phyloP scores from a whole-genome alignment of 208 protist genomes.

The Spongospora subterranea region DNA sequence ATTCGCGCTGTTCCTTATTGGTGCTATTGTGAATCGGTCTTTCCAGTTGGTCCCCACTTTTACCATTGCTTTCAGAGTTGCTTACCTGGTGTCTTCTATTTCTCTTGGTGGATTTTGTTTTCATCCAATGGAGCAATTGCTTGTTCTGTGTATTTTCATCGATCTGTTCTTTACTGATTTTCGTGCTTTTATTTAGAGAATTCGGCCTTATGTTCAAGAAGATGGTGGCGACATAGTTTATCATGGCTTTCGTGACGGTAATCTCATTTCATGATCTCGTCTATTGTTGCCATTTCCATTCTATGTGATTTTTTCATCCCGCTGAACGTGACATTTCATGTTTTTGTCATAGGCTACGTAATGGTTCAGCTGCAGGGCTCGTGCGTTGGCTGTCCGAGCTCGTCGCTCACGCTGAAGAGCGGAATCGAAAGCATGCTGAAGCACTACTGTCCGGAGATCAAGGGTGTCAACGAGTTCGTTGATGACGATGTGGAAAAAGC shows the following conservation, averaged over 20 bases:
- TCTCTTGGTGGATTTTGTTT: too few relatives aligned
- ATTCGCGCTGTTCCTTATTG: too few relatives aligned
- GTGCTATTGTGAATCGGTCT: too few relatives aligned
- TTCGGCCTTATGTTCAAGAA: constrained; percentile 72
- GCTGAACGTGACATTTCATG: neutral
- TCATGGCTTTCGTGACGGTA: constrained; percentile 74
- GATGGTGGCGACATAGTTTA: constrained; percentile 83
- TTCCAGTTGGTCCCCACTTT: too few relatives aligned
- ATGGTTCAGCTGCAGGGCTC: constrained; percentile 71
- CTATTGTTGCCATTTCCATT: too few relatives aligned
- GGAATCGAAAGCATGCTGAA: constrained; percentile 86
- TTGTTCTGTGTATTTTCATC: too few relatives aligned
- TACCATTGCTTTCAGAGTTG: too few relatives aligned
- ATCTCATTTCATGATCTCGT: too few relatives aligned
- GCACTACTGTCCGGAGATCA: constrained; percentile 81
- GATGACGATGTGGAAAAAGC: constrained; percentile 34
- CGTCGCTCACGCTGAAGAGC: constrained; percentile 80
- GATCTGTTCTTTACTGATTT: too few relatives aligned
- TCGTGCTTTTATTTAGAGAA: constrained; percentile 21
- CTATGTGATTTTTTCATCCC: neutral
- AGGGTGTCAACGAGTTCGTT: constrained; percentile 62
- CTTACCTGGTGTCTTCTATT: too few relatives aligned
- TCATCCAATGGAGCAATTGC: too few relatives aligned
- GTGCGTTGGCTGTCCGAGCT: constrained; percentile 76
- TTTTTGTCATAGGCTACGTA: constrained; percentile 38